Base-by-base conservation (phyloP, 2,329 filamentous ascomycete species). In the Beauveria rudraprayagi region DNA sequence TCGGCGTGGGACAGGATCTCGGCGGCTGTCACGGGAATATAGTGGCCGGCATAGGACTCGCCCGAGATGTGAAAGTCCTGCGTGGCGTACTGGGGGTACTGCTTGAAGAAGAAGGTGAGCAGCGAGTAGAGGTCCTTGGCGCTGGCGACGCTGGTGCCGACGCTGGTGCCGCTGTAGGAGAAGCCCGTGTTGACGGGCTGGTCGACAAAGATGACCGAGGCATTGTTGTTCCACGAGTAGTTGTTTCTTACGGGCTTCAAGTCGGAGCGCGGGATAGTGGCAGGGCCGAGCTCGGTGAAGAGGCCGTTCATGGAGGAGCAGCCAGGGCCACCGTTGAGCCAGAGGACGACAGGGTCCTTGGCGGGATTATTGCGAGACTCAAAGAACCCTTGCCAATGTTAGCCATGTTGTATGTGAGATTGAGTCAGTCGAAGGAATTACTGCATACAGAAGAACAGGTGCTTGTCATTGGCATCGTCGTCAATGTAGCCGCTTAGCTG, bases 401-500 rank as follows among this genome's bases (percentile, higher is more conserved):
- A 56, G 56, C 24, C 2, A 24, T 7, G 24, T n/a, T 4, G 40
- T 1, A 50, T 50, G 14, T 19, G 37, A 19, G 7, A 9, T 17
- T 19, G 9, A 16, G 10, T n/a, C 1, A 14, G 17, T 34, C 11
- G 24, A 44, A 19, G 37, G 30, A 11, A 28, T 5, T 19, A 51
- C 3, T n/a, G 26, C 61, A 8, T 59, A 62, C 61, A 99, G 80
- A 97, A 99, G 75, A 99, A 99, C 63, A 99, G 79, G 76, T 99
- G 94, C 86, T 97, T 97, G 76, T 97, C 93, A 66, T 94, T 88
- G 72, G 93, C 91, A 63, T 97, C 89, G 69, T 99, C 92, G 74
- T 99, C 94, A 53, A 99, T 86, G 76, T 99, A 99, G 64, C 94
- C 94, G 70, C 90, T 96, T 83, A 95, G 97, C 77, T 99, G 94